Base-by-base conservation (phyloP, 2,329 filamentous ascomycete species). In the Clonostachys chloroleuca region DNA sequence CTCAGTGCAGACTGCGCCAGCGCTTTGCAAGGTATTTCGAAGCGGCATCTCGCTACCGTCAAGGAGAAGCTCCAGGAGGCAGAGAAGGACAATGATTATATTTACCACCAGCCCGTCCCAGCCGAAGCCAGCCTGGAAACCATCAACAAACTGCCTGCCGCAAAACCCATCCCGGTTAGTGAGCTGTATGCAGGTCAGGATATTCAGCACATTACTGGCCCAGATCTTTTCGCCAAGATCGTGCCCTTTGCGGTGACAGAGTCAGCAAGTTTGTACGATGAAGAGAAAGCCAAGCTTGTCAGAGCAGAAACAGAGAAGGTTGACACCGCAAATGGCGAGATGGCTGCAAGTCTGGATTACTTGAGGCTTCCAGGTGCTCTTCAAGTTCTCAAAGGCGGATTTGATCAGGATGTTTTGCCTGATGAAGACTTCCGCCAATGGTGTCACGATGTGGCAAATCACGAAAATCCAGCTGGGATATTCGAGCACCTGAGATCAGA, bases 171-270 rank as follows among this genome's bases (percentile, higher is more conserved):
- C 52, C 92, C 94, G 0, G 92, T 99, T 33, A 95, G 89, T 62
- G 95, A 99, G 63, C 75, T 99, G 1, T 99, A 99, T 60, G 91
- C 95, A 49, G 92, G 92, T 2, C 94, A 97, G 67, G 94, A 99
- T 63, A 96, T 99, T 40, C 90, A 96, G 64, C 81, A 91, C 24
- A 97, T 99, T 52, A 97, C 95, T 36, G 95, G 95, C 0, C 92
- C 94, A 0, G 94, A 99, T 61, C 86, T 99, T 45, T 99, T 99
- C 67, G 85, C 94, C 55, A 95, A 95, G 65, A 96, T 99, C 50
- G 89, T 97, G 3, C 94, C 94, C 1, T 87, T 97, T 72, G 88
- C 91, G 4, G 92, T 99, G 2, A 99, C 94, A 0, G 92, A 99
- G 66, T 95, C 90, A 20, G 94, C 94, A 12, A 97, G 94, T 70